Conservation (phyloP, 1,284 basidiomycete species). For the Megacollybia platyphylla region DNA sequence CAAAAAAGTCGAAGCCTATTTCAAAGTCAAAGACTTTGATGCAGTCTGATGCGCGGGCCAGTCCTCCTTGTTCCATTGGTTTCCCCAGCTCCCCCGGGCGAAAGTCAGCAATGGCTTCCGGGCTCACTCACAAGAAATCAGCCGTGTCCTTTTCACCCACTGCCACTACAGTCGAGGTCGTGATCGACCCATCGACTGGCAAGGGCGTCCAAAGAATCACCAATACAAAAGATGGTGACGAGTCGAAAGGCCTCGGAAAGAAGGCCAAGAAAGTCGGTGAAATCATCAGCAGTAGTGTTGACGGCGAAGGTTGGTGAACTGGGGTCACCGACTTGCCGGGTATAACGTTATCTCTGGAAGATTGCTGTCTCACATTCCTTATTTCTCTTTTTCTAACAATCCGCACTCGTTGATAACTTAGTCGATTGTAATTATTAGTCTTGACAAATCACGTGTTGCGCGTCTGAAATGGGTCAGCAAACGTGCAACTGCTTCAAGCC, state of each 20-base stretch:
- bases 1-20: slow-evolving; percentile 6
- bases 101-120: slow-evolving; percentile 3
- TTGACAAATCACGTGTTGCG: too few species aligned
- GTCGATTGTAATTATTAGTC: too few species aligned
- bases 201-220: slow-evolving; percentile 3
- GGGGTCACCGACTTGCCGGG: too few species aligned
- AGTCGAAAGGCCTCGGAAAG: neutral
- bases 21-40: slow-evolving; percentile 5
- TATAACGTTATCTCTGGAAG: too few species aligned
- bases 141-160: slow-evolving; percentile 9
- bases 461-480: too few species aligned
- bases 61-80: neutral
- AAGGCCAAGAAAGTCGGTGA: slow-evolving; percentile 6
- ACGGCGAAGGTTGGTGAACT: slow-evolving; percentile 7
- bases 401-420: too few species aligned
- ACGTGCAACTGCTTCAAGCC: too few species aligned
- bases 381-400: too few species aligned
- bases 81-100: slow-evolving; percentile 1
- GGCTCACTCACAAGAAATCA: slow-evolving; percentile 5
- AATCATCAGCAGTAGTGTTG: slow-evolving; percentile 8
- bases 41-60: neutral
- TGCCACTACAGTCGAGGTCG: slow-evolving; percentile 3
- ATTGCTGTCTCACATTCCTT: too few species aligned
- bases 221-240: slow-evolving; percentile 1
- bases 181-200: slow-evolving; percentile 7